Base-by-base conservation (phyloP, 2,329 filamentous ascomycete genomes). In the Trichoderma gracile region DNA sequence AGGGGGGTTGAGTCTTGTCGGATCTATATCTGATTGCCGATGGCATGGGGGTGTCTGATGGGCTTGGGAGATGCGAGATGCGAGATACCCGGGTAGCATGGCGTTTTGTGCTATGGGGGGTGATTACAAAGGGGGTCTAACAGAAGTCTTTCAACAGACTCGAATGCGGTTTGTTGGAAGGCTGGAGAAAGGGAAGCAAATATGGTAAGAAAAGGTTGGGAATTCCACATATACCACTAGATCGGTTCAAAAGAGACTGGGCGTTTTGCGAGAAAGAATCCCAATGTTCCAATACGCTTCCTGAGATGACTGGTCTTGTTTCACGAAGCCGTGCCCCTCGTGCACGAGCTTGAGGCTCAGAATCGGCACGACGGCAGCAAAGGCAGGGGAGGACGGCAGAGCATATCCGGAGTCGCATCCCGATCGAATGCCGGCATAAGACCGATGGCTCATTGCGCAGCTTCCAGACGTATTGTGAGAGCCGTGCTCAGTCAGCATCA, bases 101-200 rank as follows among this genome's bases (percentile, higher is more conserved):
- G 62, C 53, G 62, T 64, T 64, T 42, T 52, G 30, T 59, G 49
- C 49, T 38, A 62, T 19, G 15, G 10, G 49, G 50, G 33, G 27
- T 8, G 2, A 23, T 33, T 8, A n/a, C 8, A 54, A 17, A 23
- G 42, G 17, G 9, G n/a, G n/a, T n/a, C n/a, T n/a, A n/a, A n/a
- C n/a, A n/a, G n/a, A n/a, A 23, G 50, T 52, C 67, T 68, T 69
- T 67, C 67, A 69, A 69, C 68, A 68, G 67, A 59, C 66, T 64
- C 21, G 54, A 40, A 40, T 52, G 63, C 38, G 27, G 49, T 52
- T 54, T 62, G 46, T 65, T 62, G 43, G 30, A 30, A 45, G 43
- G 25, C 23, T 33, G 52, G 30, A 8, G 33, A 8, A 8, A 38
- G 33, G 33, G 10, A 38, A 14, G 10, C 33, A 14, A 38, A 38